phyloP scores from a whole-genome alignment of 768 basidiomycete species.

The Tylopilus plumbeoviolaceoides region DNA sequence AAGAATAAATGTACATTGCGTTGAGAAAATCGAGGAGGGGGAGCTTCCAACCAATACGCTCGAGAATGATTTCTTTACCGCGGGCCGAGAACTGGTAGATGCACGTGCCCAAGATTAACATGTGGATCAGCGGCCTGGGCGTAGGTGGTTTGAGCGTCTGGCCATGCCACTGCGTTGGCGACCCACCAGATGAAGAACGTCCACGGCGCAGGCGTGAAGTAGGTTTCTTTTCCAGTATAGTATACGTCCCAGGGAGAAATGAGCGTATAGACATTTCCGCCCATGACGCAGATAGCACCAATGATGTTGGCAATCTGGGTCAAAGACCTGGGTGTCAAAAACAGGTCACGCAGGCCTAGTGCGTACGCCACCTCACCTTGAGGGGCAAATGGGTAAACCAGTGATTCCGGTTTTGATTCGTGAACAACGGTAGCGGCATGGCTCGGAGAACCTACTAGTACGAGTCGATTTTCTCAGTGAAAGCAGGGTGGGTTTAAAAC shows the following conservation, averaged over 20 bases:
- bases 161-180: background rate
- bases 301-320: slow-evolving; percentile 50
- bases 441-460: background rate
- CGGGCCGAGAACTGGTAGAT: slow-evolving; percentile 54
- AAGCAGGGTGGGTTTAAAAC: slow-evolving; percentile 12
- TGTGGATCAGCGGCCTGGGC: slow-evolving; percentile 55
- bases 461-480: background rate
- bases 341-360: background rate
- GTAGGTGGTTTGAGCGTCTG: background rate
- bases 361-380: slow-evolving; percentile 39
- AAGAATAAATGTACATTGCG: slow-evolving; percentile 59
- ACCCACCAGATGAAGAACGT: slow-evolving; percentile 59
- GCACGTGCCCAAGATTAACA: slow-evolving; percentile 61
- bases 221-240: slow-evolving; percentile 52
- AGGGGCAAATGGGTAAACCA: slow-evolving; percentile 51
- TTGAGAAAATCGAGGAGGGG: slow-evolving; percentile 62
- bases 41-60: slow-evolving; percentile 64
- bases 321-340: slow-evolving; percentile 4
- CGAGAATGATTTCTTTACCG: slow-evolving; percentile 55
- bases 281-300: slow-evolving; percentile 53
- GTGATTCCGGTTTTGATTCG: slow-evolving; percentile 21
- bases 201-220: slow-evolving; percentile 63
- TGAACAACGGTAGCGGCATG: slow-evolving; percentile 26
- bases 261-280: slow-evolving; percentile 58
- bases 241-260: slow-evolving; percentile 50